Evolutionary conservation across 495 filamentous ascomycete species (phyloP).

Genomic region (Geopyxis carbonaria): DNA sequence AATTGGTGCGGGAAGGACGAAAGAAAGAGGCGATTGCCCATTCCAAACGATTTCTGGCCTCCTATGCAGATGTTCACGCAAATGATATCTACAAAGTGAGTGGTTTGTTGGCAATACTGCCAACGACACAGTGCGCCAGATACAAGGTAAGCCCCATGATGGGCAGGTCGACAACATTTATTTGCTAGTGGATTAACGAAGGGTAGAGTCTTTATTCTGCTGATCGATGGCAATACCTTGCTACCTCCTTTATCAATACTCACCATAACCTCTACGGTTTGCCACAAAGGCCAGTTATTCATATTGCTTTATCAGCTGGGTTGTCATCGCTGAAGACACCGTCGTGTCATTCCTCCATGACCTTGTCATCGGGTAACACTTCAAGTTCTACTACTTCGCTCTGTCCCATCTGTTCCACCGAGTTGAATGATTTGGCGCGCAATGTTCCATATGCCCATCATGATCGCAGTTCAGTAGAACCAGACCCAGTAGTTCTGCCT

Average conservation of each 20-base stretch:
- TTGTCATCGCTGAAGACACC: conserved; percentile 92
- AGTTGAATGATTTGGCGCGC: conserved; percentile 77
- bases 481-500: conserved; percentile 68
- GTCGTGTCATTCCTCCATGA: conserved; percentile 60
- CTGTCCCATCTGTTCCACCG: conserved; percentile 88
- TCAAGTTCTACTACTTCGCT: conserved; percentile 46
- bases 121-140: conserved; percentile 41
- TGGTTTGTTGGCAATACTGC: conserved; percentile 58
- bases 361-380: conserved; percentile 36
- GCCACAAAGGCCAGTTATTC: conserved; percentile 66
- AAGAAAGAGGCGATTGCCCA: conserved; percentile 61
- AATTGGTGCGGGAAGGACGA: conserved; percentile 54
- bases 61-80: conserved; percentile 48
- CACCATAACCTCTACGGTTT: conserved; percentile 78
- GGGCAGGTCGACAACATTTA: conserved; percentile 8
- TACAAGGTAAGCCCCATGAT: conserved; percentile 57
- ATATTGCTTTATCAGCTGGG: conserved; percentile 79
- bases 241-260: conserved; percentile 67
- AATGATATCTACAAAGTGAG: conserved; percentile 53
- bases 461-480: conserved; percentile 77
- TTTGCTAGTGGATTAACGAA: neutral
- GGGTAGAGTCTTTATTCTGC: conserved; percentile 51
- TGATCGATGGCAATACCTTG: conserved; percentile 55
- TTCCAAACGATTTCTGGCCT: conserved; percentile 60
- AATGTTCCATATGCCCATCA: conserved; percentile 89